Base-by-base conservation (phyloP, 495 filamentous ascomycete genomes). In the Daldinia decipiens region DNA sequence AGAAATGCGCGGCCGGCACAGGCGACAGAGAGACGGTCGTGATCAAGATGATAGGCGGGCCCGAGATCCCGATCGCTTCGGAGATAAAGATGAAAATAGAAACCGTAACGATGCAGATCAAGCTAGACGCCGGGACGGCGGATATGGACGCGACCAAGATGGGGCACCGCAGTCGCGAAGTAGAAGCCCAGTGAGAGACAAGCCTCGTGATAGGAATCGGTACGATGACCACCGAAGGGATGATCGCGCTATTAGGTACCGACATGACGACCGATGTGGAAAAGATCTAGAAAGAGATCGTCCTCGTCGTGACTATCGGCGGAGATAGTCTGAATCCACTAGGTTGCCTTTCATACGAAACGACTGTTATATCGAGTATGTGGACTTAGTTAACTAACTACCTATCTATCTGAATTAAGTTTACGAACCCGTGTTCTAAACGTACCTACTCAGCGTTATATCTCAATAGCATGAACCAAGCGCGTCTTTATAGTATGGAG, bases 1-100 rank as follows among this genome's bases (percentile, higher is more conserved):
- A 26, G 88, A 91, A 58, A 78, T 89, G 75, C 82, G 82, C 21
- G 82, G 81, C 40, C 77, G 82, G 9, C 81, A 82, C 51, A 73
- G 80, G 50, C 80, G 67, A 45, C 71, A 77, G 29, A 59, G 62
- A 7, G 73, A 74, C 32, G 69, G 59, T 8, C 31, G 21, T 66
- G 55, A 43, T 43, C 39, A 50, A n/a, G 67, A 72, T 13, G 73
- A 58, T 40, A 67, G 52, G 39, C 59, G 67, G 38, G 52, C 32
- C 9, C 59, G 70, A 61, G 63, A 72, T 47, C 26, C 70, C n/a
- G 72, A 63, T 47, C 58, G 43, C 17, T 47, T 47, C 19, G 21
- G 43, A 4, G 38, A 38, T 38, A 26, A 17, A 45, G 54, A 62
- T 26, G 55, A n/a, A 64, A 59, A 47, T 40, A 64, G 68, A 15